phyloP scores from a whole-genome alignment of 768 basidiomycete genomes.

The Guyanaporus albipodus region DNA sequence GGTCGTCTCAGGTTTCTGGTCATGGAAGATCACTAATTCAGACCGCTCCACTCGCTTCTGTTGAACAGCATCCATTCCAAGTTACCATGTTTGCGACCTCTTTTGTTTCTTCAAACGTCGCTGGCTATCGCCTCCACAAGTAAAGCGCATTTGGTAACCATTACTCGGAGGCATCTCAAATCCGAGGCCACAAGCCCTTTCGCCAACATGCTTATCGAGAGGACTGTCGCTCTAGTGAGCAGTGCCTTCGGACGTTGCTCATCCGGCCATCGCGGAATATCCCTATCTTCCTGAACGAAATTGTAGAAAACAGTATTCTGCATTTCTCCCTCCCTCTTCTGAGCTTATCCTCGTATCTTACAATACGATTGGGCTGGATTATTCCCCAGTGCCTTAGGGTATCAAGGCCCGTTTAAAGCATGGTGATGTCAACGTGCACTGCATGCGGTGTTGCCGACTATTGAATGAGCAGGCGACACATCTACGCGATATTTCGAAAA shows the following conservation, averaged over 20 bases:
- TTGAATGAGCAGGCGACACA: slow-evolving; percentile 28
- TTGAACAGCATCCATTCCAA: background rate
- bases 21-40: background rate
- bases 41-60: background rate
- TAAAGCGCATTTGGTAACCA: too few species aligned
- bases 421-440: slow-evolving; percentile 33
- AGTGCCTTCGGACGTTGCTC: slow-evolving; percentile 15
- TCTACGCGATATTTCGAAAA: slow-evolving; percentile 28
- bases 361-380: slow-evolving; percentile 22
- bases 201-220: slow-evolving; percentile 35
- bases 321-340: background rate
- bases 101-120: background rate
- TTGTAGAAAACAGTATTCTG: background rate
- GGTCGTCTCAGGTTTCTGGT: background rate
- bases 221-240: slow-evolving; percentile 24
- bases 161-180: too few species aligned
- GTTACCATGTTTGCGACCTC: background rate
- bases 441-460: slow-evolving; percentile 35
- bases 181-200: slow-evolving; percentile 44
- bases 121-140: too few species aligned
- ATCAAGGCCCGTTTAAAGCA: slow-evolving; percentile 14
- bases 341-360: slow-evolving; percentile 9
- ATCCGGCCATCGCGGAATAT: slow-evolving; percentile 15
- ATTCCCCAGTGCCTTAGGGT: slow-evolving; percentile 11
- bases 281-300: background rate